These are phyloP conservation scores for Thielaviopsis musarum DNA, from an alignment of 2,329 filamentous ascomycete species.

Conservation along the genomic window DNA sequence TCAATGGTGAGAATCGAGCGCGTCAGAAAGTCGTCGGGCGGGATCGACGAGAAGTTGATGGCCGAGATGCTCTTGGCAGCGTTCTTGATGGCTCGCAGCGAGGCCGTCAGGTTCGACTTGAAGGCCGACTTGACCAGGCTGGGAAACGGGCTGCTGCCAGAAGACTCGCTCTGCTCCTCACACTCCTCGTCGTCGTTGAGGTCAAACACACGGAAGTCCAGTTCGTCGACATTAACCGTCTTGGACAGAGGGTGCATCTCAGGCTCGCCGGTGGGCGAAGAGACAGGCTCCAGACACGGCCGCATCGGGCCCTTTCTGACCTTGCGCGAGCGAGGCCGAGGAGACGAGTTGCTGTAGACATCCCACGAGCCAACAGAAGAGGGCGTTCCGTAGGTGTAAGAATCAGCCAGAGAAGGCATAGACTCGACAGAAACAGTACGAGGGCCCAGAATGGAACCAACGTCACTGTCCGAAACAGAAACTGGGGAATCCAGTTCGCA, in stretches of 20 bases:
- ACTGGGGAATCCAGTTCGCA: conserved; percentile 29
- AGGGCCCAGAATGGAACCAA: conserved; percentile 33
- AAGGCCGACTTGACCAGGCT: conserved; percentile 27
- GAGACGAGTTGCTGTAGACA: conserved; percentile 15
- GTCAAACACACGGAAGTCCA: conserved; percentile 20
- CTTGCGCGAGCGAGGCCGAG: conserved; percentile 12
- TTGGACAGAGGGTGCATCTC: conserved; percentile 36
- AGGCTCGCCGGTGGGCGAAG: conserved; percentile 34
- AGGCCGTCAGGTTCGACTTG: conserved; percentile 53
- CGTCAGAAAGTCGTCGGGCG: conserved; percentile 49
- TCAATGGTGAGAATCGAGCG: conserved; percentile 52
- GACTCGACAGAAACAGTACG: conserved; percentile 44
- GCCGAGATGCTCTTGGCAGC: conserved; percentile 46
- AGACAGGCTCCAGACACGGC: conserved; percentile 33
- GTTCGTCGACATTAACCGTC: conserved; percentile 30
- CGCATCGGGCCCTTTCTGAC: conserved; percentile 24
- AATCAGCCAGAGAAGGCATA: conserved; percentile 41
- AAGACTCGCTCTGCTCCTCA: background rate
- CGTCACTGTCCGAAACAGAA: conserved; percentile 26
- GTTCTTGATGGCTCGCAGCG: conserved; percentile 44
- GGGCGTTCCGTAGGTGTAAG: conserved; percentile 31
- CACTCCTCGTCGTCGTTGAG: conserved; percentile 9
- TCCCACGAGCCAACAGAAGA: conserved; percentile 32
- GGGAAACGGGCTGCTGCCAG: conserved; percentile 8
- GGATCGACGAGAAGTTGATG: conserved; percentile 46